Percentiles rank a stretch among this genome's conserved stretches.
phyloP scores from a whole-genome alignment of 2,329 filamentous ascomycete species.

The Cladobotryum mycophilum region DNA sequence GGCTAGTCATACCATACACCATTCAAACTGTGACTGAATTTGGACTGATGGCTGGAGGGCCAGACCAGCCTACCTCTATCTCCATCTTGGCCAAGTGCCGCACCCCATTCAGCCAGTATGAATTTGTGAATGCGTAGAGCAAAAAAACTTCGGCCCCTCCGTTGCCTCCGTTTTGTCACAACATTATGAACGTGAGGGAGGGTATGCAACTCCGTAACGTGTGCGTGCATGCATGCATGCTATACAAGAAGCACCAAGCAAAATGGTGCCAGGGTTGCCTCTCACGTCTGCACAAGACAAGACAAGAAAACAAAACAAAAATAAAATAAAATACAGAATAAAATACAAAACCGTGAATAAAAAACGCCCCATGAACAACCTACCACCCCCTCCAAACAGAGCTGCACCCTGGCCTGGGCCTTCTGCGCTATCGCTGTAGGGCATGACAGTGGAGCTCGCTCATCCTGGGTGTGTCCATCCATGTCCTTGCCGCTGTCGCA shows the following conservation, averaged over 20 bases:
- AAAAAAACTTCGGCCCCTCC: conserved; percentile 2
- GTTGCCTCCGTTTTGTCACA: neutral
- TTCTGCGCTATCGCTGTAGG: neutral
- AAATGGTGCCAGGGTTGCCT: neutral
- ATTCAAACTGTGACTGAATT: too few species aligned
- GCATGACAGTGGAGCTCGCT: neutral
- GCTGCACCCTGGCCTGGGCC: neutral
- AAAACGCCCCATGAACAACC: neutral
- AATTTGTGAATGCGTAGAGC: too few species aligned
- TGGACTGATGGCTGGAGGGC: neutral
- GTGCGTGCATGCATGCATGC: too few species aligned
- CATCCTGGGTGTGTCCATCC: neutral
- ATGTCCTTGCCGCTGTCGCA: neutral
- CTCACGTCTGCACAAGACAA: neutral
- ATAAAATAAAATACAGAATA: neutral
- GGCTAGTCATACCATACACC: too few species aligned
- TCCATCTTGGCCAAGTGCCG: conserved; percentile 2
- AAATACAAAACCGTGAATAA: neutral
- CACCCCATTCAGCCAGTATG: neutral
- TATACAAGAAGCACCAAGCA: too few species aligned
- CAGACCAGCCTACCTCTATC: neutral
- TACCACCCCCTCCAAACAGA: neutral
- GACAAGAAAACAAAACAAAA: neutral
- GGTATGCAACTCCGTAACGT: too few species aligned
- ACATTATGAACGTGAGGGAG: too few species aligned